A percentile compares a stretch with the other conserved stretches of the same genome.
Evolutionary conservation across 306 rosid genomes (phyloP).

Genomic region (apple (Malus domestica)): DNA sequence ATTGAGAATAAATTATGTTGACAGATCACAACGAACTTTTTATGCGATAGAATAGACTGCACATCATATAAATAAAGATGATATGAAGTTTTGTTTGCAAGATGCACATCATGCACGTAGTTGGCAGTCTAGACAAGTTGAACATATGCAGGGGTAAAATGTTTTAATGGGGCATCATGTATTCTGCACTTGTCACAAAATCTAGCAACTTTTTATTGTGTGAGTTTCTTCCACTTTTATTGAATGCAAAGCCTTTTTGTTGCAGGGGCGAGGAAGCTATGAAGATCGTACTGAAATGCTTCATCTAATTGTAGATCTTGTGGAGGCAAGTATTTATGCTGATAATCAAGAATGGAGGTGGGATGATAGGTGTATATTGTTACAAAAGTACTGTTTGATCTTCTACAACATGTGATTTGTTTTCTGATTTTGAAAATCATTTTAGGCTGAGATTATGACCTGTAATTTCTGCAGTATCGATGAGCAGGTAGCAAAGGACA

Average conservation of each 20-base stretch:
- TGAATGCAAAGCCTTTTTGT: slow-evolving; percentile 9
- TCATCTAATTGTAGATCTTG: slow-evolving; percentile 84
- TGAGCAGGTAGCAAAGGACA: slow-evolving; percentile 85
- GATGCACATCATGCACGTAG: not conserved
- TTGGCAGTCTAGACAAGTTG: not conserved
- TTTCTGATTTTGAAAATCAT: not conserved
- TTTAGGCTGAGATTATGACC: slow-evolving; percentile 18
- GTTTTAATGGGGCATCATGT: not conserved
- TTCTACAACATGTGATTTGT: not conserved
- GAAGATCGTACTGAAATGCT: slow-evolving; percentile 97
- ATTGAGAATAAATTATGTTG: not conserved
- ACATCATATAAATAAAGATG: not conserved
- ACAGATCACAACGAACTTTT: not conserved
- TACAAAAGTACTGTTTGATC: not conserved
- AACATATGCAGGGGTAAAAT: not conserved
- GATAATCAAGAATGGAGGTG: slow-evolving; percentile 98
- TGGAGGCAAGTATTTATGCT: slow-evolving; percentile 87
- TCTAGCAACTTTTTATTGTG: not conserved
- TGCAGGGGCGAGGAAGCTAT: slow-evolving; percentile 93
- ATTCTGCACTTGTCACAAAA: not conserved
- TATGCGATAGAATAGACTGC: not conserved
- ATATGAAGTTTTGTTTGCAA: not conserved
- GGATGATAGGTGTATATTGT: slow-evolving; percentile 1
- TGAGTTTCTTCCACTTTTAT: slow-evolving; percentile 13
- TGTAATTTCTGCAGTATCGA: slow-evolving; percentile 59